phyloP scores from a whole-genome alignment of 805 yeast genomes.

The Spathaspora hagerdaliae region DNA sequence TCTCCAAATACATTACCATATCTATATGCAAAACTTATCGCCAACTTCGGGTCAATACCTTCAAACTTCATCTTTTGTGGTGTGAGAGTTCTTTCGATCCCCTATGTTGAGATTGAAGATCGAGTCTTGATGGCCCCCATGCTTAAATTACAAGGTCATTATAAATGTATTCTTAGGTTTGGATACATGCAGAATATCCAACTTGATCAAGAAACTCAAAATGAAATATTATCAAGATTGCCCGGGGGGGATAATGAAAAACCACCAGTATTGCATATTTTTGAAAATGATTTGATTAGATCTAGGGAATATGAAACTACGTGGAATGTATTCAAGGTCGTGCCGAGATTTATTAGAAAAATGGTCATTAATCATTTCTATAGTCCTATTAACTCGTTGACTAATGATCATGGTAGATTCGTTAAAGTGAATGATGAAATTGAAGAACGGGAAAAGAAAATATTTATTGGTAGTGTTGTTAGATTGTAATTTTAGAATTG shows the following conservation, averaged over 20 bases:
- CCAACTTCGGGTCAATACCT: slow-evolving; percentile 43
- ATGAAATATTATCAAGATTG: slow-evolving; percentile 16
- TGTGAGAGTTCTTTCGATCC: slow-evolving; percentile 38
- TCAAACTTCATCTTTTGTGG: slow-evolving; percentile 42
- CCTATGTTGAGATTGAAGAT: slow-evolving; percentile 37
- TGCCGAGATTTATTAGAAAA: slow-evolving; percentile 13
- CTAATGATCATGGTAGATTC: slow-evolving; percentile 18
- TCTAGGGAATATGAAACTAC: slow-evolving; percentile 15
- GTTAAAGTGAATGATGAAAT: slow-evolving; percentile 16
- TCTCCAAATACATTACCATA: slow-evolving; percentile 46
- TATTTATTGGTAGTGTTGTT: slow-evolving; percentile 24
- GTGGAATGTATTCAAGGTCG: slow-evolving; percentile 14
- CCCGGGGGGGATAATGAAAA: slow-evolving; percentile 12
- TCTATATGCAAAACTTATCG: slow-evolving; percentile 32
- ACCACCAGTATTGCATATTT: slow-evolving; percentile 24
- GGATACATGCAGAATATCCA: slow-evolving; percentile 46
- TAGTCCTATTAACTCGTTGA: slow-evolving; percentile 21
- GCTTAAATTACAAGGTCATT: slow-evolving; percentile 39
- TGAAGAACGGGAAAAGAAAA: slow-evolving; percentile 18
- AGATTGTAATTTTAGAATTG: slow-evolving; percentile 12
- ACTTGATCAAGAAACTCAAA: slow-evolving; percentile 16
- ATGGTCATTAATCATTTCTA: slow-evolving; percentile 20
- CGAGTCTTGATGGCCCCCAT: slow-evolving; percentile 37
- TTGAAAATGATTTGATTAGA: slow-evolving; percentile 25
- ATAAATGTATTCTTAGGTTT: slow-evolving; percentile 44